A percentile compares a stretch with the other conserved stretches of the same genome.
Evolutionary conservation across 306 rosid genomes (phyloP).

Genomic region (Oxytropis ochrocephala): DNA sequence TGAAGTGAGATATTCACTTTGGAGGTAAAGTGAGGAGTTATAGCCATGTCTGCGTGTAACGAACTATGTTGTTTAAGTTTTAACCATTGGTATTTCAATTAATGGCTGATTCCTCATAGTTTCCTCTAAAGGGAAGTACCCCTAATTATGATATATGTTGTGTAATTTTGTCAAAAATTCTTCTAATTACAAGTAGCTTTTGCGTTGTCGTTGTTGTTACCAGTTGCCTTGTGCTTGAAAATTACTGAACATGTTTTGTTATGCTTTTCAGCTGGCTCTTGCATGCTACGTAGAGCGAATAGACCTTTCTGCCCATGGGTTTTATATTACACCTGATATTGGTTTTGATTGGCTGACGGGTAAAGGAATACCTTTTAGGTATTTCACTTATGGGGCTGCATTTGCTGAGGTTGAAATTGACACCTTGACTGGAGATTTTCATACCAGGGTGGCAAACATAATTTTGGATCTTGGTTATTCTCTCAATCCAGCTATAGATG

Average conservation of each 20-base stretch:
- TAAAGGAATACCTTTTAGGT: constrained; percentile 77
- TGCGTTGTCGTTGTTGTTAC: background rate
- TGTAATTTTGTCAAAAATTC: background rate
- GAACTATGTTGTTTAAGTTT: background rate
- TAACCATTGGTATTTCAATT: background rate
- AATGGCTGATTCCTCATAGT: background rate
- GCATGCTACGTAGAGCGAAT: constrained; percentile 80
- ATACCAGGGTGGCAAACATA: constrained; percentile 71
- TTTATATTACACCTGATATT: constrained; percentile 75
- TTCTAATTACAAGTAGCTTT: background rate
- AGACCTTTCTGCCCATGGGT: constrained; percentile 98
- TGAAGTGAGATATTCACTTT: background rate
- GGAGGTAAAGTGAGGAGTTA: background rate
- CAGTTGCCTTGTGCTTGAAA: constrained; percentile 19
- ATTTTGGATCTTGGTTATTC: constrained; percentile 82
- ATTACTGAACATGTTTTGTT: constrained; percentile 9
- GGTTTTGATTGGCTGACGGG: constrained; percentile 79
- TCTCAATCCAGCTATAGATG: constrained; percentile 90
- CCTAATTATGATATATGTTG: background rate
- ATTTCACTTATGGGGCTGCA: constrained; percentile 93
- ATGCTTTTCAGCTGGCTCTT: constrained; percentile 54
- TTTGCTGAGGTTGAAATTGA: constrained; percentile 95
- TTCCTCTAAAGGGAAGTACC: background rate
- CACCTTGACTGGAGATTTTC: constrained; percentile 89
- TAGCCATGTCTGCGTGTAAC: background rate